phyloP scores from a whole-genome alignment of 441 rosid species.

The Gossypium trilobum region DNA sequence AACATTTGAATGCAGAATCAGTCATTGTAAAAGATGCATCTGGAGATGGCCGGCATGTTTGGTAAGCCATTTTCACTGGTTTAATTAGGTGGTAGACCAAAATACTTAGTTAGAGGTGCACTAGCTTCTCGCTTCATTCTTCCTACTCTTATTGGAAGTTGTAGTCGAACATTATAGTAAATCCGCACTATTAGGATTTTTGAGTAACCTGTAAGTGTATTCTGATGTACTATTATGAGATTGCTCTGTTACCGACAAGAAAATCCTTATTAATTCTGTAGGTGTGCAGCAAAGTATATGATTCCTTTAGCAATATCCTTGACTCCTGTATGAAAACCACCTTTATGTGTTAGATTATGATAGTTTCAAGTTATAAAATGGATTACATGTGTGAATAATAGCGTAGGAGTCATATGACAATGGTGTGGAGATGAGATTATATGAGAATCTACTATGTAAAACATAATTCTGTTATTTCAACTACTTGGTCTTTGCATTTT shows the following conservation, averaged over 20 bases:
- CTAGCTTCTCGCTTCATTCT: neutral
- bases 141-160: neutral
- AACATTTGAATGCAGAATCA: slow-evolving; percentile 64
- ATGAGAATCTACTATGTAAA: neutral
- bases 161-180: neutral
- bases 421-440: neutral
- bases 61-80: slow-evolving; percentile 33
- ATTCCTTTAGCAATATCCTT: neutral
- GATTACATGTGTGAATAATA: neutral
- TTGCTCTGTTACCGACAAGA: neutral
- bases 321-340: neutral
- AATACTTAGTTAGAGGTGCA: neutral
- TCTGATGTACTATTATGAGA: too few species aligned
- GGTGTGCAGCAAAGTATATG: neutral
- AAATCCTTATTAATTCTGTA: neutral
- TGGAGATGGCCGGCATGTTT: slow-evolving; percentile 91
- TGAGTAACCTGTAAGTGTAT: too few species aligned
- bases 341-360: neutral
- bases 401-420: neutral
- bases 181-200: neutral
- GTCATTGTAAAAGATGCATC: slow-evolving; percentile 72
- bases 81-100: neutral
- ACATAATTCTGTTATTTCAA: neutral
- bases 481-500: neutral
- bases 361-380: neutral